Evolutionary conservation across 805 yeast genomes (phyloP), one percentile per base, ranked within the genome.

Genomic region (Lipomyces yamadae): DNA sequence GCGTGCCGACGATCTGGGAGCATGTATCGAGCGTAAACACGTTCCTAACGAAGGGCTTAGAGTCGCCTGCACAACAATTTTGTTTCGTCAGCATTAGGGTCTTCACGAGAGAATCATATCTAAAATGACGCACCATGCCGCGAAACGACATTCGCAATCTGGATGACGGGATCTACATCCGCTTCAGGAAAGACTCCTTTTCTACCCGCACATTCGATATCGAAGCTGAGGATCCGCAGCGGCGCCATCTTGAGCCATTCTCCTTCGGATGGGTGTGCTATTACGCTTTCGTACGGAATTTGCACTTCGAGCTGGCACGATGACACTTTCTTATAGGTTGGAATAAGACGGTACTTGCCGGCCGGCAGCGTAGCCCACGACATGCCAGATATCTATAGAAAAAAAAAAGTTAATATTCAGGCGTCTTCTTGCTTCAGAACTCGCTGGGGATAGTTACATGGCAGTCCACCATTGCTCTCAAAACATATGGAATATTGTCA

Each of bases 181-280:
- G 99, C 89, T 75, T 95, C 99, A 0, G 99, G 99, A 77, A 95
- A 95, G 11, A 95, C 85, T 62, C 99, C 99, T 71, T 91, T 90
- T 78, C 99, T 86, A 56, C 99, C 99, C 2, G 99, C 95, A 84
- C 99, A 95, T 78, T 95, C 99, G 68, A 95, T 95, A 82, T 95
- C 99, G 77, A 95, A 94, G 10, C 98, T 92, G 72, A 95, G 81
- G 59, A 95, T 88, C 74, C 99, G 88, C 67, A 95, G 82, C 0
- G 99, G 99, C 0, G 99, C 98, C 80, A 90, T 88, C 71, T 87
- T 89, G 45, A 92, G 84, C 93, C 96, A 96, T 68, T 93, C 92
- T 3, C 97, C 98, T 75, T 94, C 98, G 0, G 97, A 84, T 0
- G 92, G 84, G 76, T 92, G 98, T 0, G 97, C 83, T 0, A 91